Evolutionary conservation across 2,329 filamentous ascomycete genomes (phyloP).

Genomic region (Fusarium sacchari): DNA sequence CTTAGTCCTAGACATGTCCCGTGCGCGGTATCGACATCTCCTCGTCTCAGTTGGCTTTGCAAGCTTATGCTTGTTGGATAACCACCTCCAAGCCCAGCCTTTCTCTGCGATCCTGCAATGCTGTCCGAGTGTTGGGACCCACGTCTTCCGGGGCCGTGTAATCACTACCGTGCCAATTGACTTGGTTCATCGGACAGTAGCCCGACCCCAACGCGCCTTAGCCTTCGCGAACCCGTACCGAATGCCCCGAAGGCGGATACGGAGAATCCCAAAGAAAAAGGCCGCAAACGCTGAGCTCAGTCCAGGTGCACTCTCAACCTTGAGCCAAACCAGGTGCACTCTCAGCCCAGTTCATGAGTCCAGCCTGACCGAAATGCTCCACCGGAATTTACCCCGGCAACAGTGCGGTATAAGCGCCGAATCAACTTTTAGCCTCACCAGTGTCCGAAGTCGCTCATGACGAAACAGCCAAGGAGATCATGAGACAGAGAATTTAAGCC

Average conservation of each 20-base stretch:
- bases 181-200: constrained; percentile 43
- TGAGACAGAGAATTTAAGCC: constrained; percentile 1
- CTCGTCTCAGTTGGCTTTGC: constrained; percentile 7
- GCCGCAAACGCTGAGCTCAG: constrained; percentile 34
- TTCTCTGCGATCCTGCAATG: constrained; percentile 18
- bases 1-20: constrained; percentile 6
- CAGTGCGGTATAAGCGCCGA: constrained; percentile 40
- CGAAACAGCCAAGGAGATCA: constrained; percentile 17
- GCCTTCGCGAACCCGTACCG: constrained; percentile 35
- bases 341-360: constrained; percentile 16
- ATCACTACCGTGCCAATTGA: constrained; percentile 46
- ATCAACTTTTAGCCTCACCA: constrained; percentile 28
- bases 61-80: constrained; percentile 30
- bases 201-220: constrained; percentile 42
- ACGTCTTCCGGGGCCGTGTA: constrained; percentile 34
- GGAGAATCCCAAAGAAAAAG: constrained; percentile 40
- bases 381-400: constrained; percentile 41
- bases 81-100: constrained; percentile 15
- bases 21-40: constrained; percentile 2
- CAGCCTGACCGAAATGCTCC: constrained; percentile 21
- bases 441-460: constrained; percentile 43
- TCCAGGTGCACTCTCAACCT: constrained; percentile 30
- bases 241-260: constrained; percentile 35
- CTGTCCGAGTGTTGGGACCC: constrained; percentile 38
- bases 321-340: constrained; percentile 19